Percentiles rank a stretch among this genome's conserved stretches.
Evolutionary conservation across 257 asterid genomes (phyloP).

Genomic region (Euphrasia confusa): DNA sequence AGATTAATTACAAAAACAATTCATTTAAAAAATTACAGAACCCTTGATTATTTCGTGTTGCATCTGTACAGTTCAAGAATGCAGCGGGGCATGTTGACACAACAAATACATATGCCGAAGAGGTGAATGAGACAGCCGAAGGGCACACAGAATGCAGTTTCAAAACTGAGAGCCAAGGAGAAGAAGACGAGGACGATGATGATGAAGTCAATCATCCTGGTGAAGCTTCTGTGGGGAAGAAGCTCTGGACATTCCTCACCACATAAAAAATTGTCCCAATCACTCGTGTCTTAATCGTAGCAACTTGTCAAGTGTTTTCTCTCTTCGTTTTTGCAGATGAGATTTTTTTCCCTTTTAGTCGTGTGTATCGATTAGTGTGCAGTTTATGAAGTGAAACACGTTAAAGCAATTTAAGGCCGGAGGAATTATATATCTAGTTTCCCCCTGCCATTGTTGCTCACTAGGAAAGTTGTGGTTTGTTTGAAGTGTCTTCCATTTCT

Average conservation of each 20-base stretch:
- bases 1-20: too few species aligned
- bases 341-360: slow-evolving; percentile 24
- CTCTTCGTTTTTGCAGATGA: neutral
- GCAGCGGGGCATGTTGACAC: slow-evolving; percentile 31
- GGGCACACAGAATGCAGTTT: slow-evolving; percentile 30
- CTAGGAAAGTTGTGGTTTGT: slow-evolving; percentile 28
- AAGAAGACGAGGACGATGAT: slow-evolving; percentile 38
- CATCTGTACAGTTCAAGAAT: slow-evolving; percentile 40
- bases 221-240: slow-evolving; percentile 83
- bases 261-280: slow-evolving; percentile 36
- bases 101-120: slow-evolving; percentile 30
- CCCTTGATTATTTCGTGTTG: too few species aligned
- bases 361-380: slow-evolving; percentile 38
- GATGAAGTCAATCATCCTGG: slow-evolving; percentile 79
- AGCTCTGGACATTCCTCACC: slow-evolving; percentile 87
- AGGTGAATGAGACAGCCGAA: slow-evolving; percentile 51
- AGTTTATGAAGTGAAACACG: slow-evolving; percentile 13
- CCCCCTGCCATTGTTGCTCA: slow-evolving; percentile 15
- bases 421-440: slow-evolving; percentile 22
- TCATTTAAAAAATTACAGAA: too few species aligned
- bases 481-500: slow-evolving; percentile 17
- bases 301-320: slow-evolving; percentile 18
- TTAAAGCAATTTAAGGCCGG: slow-evolving; percentile 24
- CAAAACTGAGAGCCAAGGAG: slow-evolving; percentile 35
- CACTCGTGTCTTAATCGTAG: slow-evolving; percentile 21